Evolutionary conservation across 1,284 basidiomycete genomes (phyloP).

Genomic region (Gomphus bonarii): DNA sequence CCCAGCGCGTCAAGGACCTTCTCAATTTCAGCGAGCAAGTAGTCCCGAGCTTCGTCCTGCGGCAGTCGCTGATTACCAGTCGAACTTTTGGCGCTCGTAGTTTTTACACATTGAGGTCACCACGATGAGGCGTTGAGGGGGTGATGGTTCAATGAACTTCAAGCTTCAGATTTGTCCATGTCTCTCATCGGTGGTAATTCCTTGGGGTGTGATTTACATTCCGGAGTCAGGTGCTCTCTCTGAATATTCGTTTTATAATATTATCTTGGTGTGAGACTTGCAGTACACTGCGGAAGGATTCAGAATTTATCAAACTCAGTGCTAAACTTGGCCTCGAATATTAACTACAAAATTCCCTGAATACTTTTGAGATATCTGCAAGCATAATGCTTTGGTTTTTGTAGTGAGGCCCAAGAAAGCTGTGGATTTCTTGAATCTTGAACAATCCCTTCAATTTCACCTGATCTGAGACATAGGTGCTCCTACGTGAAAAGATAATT

Average conservation of each 20-base stretch:
- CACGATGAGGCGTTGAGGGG: not conserved
- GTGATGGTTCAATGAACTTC: not conserved
- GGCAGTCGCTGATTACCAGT: not conserved
- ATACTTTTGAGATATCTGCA: no score
- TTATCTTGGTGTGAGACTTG: not conserved
- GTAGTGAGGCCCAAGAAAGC: conserved; percentile 55
- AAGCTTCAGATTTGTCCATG: not conserved
- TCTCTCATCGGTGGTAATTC: not conserved
- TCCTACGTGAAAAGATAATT: no score
- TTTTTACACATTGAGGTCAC: not conserved
- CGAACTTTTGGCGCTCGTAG: not conserved
- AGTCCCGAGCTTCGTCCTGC: not conserved
- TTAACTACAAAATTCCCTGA: no score
- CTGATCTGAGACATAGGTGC: not conserved
- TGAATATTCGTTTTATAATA: not conserved
- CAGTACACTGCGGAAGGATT: no score
- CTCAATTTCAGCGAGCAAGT: not conserved
- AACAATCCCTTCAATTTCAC: not conserved
- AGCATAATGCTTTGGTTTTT: conserved; percentile 3
- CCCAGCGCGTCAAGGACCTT: not conserved
- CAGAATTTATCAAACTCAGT: no score
- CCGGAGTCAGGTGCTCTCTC: not conserved
- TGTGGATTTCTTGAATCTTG: conserved; percentile 37
- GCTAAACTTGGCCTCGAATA: no score
- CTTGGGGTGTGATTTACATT: not conserved